Evolutionary conservation across 1,284 basidiomycete species (phyloP), one percentile per base, ranked within the genome.

Genomic region (Malassezia sympodialis): DNA sequence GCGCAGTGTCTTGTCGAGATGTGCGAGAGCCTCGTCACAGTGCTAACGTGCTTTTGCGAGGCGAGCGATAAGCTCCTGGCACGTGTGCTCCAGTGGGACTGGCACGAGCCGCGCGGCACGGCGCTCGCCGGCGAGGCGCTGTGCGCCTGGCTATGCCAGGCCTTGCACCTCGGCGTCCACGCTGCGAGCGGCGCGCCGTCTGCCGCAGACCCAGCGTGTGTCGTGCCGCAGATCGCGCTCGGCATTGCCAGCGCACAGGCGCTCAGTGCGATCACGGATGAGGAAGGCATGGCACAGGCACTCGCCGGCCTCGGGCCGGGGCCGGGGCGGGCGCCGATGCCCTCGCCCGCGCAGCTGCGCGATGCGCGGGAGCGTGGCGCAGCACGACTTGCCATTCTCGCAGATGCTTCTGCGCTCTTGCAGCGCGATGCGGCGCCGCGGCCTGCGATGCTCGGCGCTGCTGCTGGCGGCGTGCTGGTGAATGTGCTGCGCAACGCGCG

Each of bases 1-100:
- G 47, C 62, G 5, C 62, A 60, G 41, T 63, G 61, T 11, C 56
- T 68, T 17, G 44, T 66, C 34, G 66, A 68, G 51, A 61, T 61
- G 59, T 63, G 60, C 23, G 64, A 62, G 27, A 66, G 57, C 32
- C 58, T 66, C 12, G 66, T 63, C n/a, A 65, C 64, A 5, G 31
- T 61, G 14, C 53, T 65, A 2, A 59, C 60, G 56, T 64, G 64
- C 37, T 37, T 66, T 3, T 62, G 64, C 51, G 66, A 66, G 30
- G 47, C 58, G 5, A 65, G 66, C 34, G 66, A 64, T 21, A 66
- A 66, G 47, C 51, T 63, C 4, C 59, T 63, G 11, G 53, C 54
- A 23, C 60, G 61, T 19, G 59, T 60, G 6, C 61, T 63, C 3
- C 41, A 42, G 1, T 68, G 60, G 60, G 60, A 51, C 49, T 68